Evolutionary conservation across 2,329 filamentous ascomycete species (phyloP).

Genomic region (Cryphonectria carpinicola): DNA sequence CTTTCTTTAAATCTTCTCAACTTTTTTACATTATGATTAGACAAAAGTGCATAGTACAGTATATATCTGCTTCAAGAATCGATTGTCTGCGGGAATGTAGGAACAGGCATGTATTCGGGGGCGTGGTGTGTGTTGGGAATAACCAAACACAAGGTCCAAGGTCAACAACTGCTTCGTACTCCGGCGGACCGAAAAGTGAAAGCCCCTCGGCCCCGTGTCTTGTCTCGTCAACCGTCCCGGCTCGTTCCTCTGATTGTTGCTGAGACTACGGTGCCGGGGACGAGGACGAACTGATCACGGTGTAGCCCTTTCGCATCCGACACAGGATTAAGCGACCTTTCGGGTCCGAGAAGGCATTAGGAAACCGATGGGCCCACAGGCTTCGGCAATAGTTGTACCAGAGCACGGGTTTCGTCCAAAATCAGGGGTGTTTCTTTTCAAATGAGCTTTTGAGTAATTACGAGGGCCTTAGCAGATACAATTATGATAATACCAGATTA

Average conservation of each 20-base stretch:
- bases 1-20: neutral
- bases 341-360: conserved; percentile 16
- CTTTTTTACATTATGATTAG: neutral
- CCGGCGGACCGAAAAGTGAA: neutral
- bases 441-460: neutral
- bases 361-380: conserved; percentile 14
- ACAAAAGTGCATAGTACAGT: neutral
- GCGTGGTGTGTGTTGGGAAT: conserved; percentile 9
- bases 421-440: neutral
- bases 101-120: conserved; percentile 1
- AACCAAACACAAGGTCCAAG: conserved; percentile 5
- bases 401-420: conserved; percentile 11
- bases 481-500: neutral
- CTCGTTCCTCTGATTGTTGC: neutral
- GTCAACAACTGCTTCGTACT: conserved; percentile 12
- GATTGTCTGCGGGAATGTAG: no score
- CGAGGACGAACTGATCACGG: conserved; percentile 8
- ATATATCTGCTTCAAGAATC: no score
- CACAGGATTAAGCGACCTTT: conserved; percentile 15
- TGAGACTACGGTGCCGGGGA: neutral
- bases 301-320: conserved; percentile 13
- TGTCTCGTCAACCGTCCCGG: neutral
- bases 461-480: neutral
- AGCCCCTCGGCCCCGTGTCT: neutral
- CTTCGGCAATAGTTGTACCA: conserved; percentile 9